Base-by-base conservation (phyloP, 371 early-diverging fungal genomes). In the Lichtheimia hyalospora region DNA sequence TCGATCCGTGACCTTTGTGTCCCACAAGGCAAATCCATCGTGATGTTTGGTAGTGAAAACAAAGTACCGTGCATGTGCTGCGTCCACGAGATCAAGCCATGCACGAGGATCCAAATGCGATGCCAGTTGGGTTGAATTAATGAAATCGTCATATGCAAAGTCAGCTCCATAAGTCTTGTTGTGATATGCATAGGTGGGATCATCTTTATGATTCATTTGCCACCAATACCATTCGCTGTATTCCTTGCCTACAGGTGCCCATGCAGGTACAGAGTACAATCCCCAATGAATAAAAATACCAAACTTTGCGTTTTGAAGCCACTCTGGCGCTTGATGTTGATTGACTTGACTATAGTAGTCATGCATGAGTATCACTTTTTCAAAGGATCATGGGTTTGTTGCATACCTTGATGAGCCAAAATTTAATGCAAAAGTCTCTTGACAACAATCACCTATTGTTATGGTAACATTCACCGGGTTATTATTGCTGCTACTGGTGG, bases 251-350 rank as follows among this genome's bases (percentile, higher is more conserved):
- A 67, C 63, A 14, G 71, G 71, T 12, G 69, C 69, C 75, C 75
- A 74, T 14, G 69, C 57, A 43, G 75, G 75, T 3, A 74, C 67
- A 6, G 69, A 63, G 28, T 70, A 74, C 0, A 74, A 41, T 0
- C 74, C 74, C 74, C 74, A 74, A 39, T 74, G 74, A 3, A 74
- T 62, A 39, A 74, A 74, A 4, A 74, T 74, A 4, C 74, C 74
- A 57, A 74, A 74, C 21, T 74, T 74, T 23, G 68, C 60, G n/a
- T 68, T 52, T 21, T 66, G 60, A 8, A 66, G 54, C 74, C 74
- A 74, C 1, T 52, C 51, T 20, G 74, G 74, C 16, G 69, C 64
- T 14, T 64, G 53, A 60, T 74, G 74, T 52, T 60, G 46, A 14
- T 46, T 46, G 46, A 13, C 16, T n/a, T 46, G 7, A 14, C 21